phyloP scores from a whole-genome alignment of 768 basidiomycete genomes.

The Tulasnella sp. region DNA sequence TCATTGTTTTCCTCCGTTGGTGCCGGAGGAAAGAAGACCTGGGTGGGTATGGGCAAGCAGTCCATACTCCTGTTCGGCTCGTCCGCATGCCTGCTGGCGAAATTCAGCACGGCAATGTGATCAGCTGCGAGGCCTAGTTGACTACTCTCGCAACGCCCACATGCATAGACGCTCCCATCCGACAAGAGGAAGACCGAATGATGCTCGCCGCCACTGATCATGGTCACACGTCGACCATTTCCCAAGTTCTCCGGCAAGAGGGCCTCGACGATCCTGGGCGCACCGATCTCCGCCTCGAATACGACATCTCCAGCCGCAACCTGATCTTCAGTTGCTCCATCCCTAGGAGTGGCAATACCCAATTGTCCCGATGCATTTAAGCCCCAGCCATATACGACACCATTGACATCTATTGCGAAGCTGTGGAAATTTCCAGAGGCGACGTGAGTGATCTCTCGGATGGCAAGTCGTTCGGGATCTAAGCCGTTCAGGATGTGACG shows the following conservation, averaged over 20 bases:
- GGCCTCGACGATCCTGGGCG: constrained; percentile 47
- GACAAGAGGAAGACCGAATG: constrained; percentile 84
- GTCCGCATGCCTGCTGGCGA: background rate
- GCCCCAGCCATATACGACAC: constrained; percentile 92
- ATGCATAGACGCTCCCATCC: constrained; percentile 74
- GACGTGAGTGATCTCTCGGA: constrained; percentile 62
- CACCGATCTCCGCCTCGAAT: constrained; percentile 43
- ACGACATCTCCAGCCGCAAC: background rate
- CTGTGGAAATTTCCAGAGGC: constrained; percentile 81
- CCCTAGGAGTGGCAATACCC: constrained; percentile 30
- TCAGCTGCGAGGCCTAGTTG: constrained; percentile 58
- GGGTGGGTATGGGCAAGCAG: constrained; percentile 12
- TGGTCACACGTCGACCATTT: constrained; percentile 46
- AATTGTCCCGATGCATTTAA: constrained; percentile 72
- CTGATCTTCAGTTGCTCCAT: background rate
- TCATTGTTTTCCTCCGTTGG: constrained; percentile 28
- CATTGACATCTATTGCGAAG: constrained; percentile 77
- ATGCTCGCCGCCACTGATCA: constrained; percentile 77
- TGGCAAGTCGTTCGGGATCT: constrained; percentile 70
- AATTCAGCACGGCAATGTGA: constrained; percentile 26
- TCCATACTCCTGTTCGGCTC: background rate
- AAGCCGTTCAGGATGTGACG: constrained; percentile 85
- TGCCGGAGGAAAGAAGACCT: constrained; percentile 33
- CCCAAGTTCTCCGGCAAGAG: constrained; percentile 52
- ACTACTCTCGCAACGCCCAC: constrained; percentile 73